phyloP scores from a whole-genome alignment of 768 basidiomycete genomes.

The Podaxis sp. region DNA sequence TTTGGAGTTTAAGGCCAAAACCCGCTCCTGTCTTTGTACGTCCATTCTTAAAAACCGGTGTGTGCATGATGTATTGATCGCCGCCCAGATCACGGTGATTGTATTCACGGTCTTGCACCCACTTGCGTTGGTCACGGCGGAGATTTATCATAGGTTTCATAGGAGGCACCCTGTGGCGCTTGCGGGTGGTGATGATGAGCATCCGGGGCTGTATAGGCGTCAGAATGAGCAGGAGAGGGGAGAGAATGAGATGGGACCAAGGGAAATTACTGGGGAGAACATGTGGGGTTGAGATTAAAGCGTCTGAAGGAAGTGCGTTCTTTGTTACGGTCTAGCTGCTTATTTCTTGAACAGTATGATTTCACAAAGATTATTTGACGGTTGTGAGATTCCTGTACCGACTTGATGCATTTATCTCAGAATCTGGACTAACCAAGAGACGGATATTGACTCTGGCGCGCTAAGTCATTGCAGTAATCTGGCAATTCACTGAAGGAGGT shows the following conservation, averaged over 20 bases:
- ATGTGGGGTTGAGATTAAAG: slow-evolving; percentile 14
- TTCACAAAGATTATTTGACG: too few relatives aligned
- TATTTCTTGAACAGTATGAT: too few relatives aligned
- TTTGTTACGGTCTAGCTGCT: background rate
- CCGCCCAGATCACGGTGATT: slow-evolving; percentile 49
- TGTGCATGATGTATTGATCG: background rate
- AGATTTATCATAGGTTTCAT: slow-evolving; percentile 34
- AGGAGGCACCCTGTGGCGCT: slow-evolving; percentile 17
- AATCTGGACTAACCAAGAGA: too few relatives aligned
- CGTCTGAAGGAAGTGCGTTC: background rate
- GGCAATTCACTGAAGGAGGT: too few relatives aligned
- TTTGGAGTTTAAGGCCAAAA: slow-evolving; percentile 60
- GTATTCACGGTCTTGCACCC: slow-evolving; percentile 67
- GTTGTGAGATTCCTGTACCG: too few relatives aligned
- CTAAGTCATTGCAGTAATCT: too few relatives aligned
- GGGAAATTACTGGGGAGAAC: slow-evolving; percentile 38
- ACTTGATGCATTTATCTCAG: too few relatives aligned
- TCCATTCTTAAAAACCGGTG: slow-evolving; percentile 7
- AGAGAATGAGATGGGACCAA: slow-evolving; percentile 22
- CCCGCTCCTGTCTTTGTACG: slow-evolving; percentile 62
- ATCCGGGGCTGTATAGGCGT: slow-evolving; percentile 18
- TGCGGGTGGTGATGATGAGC: slow-evolving; percentile 18
- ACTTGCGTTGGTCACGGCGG: slow-evolving; percentile 44
- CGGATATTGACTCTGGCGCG: too few relatives aligned
- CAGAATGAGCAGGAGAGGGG: slow-evolving; percentile 4